Conservation (phyloP, 768 basidiomycete species). For the Tricholoma furcatifolium region DNA sequence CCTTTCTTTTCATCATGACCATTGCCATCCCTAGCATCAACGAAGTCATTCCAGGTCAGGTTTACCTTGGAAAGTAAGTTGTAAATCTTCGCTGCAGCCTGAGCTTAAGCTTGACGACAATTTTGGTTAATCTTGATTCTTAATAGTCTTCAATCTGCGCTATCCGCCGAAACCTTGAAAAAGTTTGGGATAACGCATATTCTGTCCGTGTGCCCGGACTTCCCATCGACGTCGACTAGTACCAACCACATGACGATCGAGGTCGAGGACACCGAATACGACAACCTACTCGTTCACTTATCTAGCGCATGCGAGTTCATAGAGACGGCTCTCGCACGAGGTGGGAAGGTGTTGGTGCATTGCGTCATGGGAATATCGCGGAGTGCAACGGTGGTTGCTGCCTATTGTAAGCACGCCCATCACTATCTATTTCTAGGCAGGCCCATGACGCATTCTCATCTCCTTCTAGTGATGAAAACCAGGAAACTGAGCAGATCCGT, state of each 20-base stretch:
- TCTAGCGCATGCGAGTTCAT: constrained; percentile 62
- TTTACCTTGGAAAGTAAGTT: no score
- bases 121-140: not conserved
- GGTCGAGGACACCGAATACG: no score
- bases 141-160: constrained; percentile 40
- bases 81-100: not conserved
- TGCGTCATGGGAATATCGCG: constrained; percentile 75
- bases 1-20: constrained; percentile 6
- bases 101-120: not conserved
- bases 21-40: no score
- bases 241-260: constrained; percentile 38
- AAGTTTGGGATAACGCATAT: no score
- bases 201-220: no score
- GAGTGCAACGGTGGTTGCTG: constrained; percentile 62
- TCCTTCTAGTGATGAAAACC: constrained; percentile 33
- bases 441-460: constrained; percentile 53
- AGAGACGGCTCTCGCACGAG: constrained; percentile 47
- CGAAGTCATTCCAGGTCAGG: no score
- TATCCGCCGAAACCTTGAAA: constrained; percentile 31
- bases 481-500: constrained; percentile 39
- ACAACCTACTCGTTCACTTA: constrained; percentile 66
- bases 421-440: no score
- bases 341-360: constrained; percentile 66
- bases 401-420: no score
- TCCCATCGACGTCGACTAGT: no score